Percentiles rank a stretch among this genome's conserved stretches.
Evolutionary conservation across 192 early-diverging fungal genomes (phyloP).

Genomic region (Rhizophagus clarus): DNA sequence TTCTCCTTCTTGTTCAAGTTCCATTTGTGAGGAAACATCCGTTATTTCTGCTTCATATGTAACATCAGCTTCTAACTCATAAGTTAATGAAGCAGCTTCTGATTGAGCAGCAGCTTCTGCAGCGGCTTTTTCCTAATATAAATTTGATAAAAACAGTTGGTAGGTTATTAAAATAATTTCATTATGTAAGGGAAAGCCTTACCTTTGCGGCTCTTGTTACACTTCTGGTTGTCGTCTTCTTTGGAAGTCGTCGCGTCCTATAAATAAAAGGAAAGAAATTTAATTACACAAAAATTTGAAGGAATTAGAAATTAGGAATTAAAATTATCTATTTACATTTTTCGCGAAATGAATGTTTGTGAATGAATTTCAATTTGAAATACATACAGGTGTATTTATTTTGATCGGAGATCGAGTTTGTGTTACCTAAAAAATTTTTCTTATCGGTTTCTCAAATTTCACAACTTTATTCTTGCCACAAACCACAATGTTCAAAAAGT

Average conservation of each 20-base stretch:
- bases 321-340: not conserved
- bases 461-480: not conserved
- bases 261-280: not conserved
- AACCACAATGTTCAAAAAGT: slow-evolving; percentile 20
- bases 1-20: not conserved
- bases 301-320: not conserved
- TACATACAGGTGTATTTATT: too few relatives aligned
- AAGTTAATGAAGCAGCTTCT: not conserved
- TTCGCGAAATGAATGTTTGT: not conserved
- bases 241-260: not conserved
- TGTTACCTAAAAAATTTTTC: too few relatives aligned
- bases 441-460: too few relatives aligned
- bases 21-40: not conserved
- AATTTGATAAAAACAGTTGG: not conserved
- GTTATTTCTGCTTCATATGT: not conserved
- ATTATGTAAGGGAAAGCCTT: not conserved
- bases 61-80: not conserved
- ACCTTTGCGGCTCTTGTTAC: slow-evolving; percentile 21
- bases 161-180: not conserved
- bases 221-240: slow-evolving; percentile 7
- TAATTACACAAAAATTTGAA: not conserved
- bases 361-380: too few relatives aligned
- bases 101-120: slow-evolving; percentile 10
- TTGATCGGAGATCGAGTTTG: too few relatives aligned
- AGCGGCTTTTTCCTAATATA: slow-evolving; percentile 11